Evolutionary conservation across 805 yeast species (phyloP), one percentile per base, ranked within the genome.

Genomic region (Blastobotrys americana): DNA sequence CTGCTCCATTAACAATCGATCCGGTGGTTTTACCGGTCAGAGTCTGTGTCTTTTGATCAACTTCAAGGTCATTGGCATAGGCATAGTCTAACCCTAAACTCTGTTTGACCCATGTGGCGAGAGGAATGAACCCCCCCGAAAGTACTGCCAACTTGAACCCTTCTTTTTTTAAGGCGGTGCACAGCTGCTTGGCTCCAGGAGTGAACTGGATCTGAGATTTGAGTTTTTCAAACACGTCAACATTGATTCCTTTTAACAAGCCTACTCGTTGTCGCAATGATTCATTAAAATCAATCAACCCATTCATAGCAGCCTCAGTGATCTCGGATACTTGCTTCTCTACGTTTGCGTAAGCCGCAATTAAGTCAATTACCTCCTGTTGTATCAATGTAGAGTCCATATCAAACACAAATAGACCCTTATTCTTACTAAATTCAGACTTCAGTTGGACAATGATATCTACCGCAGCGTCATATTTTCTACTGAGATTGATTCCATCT

Each of bases 301-400:
- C 97, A 56, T 90, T 89, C 99, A 93, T 93, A 17, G 98, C 97
- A 20, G 86, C 73, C 34, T 83, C 86, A 2, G 99, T 93, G 55
- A 93, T 89, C 23, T 73, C 83, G 3, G 90, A 84, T 4, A 93
- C 98, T 61, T 86, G 71, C 4, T 73, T 78, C 58, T 93, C 96
- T 27, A 93, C 95, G 53, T 76, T 73, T n/a, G 96, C 97, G 56
- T 85, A 82, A 0, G 87, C 87, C 2, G 98, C 98, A 53, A 93
- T 90, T 59, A 93, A 65, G 60, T 93, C 99, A 54, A 93, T 93
- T 34, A 93, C 97, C 66, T 93, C 99, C 65, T 93, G 97, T 61
- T 84, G 81, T 52, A 93, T 93, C 59, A 93, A 69, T 0, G 99
- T 93, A 0, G 97, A 88, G 68, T 93, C 99, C 98, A 93, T 93